Base-by-base conservation (phyloP, 139 green algal genomes). In the Tetraselmis chui region DNA sequence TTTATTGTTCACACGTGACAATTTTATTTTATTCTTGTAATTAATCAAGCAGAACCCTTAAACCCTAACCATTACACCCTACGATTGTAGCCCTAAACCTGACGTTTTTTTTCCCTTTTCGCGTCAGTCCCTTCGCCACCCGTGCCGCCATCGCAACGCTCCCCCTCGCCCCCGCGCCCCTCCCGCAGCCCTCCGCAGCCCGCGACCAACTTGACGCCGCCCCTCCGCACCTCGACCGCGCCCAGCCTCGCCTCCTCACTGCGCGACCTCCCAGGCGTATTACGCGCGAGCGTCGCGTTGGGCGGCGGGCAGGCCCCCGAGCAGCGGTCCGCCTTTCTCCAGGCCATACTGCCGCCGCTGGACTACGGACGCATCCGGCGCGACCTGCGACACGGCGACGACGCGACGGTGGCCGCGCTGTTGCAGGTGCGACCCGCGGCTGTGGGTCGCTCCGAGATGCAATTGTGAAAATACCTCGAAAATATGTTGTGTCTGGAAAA, bases 261-360 rank as follows among this genome's bases (percentile, higher is more conserved):
- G 5, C 45, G 45, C 45, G 45, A 67, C 18, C 45, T 67, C 11
- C 45, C 45, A 18, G 45, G 45, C 45, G 45, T 67, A 18, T 18
- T 67, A 18, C 45, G 45, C 45, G 45, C 45, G 11, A 67, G 45
- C 45, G 18, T 67, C 11, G 45, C 45, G 18, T 67, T 67, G 45
- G 45, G 18, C 45, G 45, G 11, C 11, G 45, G 45, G 11, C 11
- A 18, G 11, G 45, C 45, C 45, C 45, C 45, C 11, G 11, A 5
- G 45, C 45, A 67, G 45, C 45, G 45, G 11, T 25, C 11, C 45
- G 18, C 45, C 45, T 67, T 67, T 18, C 45, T 25, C 11, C 45
- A 67, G 45, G 45, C 45, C 11, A 67, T 67, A 5, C 45, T 80
- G 31, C 77, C 83, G 32, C 79, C 79, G 45, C 79, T 86, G 29